Percentiles rank a stretch among this genome's conserved stretches.
These are phyloP conservation scores for Claviceps paspali DNA, from an alignment of 2,329 filamentous ascomycete species.

Conservation along the genomic window DNA sequence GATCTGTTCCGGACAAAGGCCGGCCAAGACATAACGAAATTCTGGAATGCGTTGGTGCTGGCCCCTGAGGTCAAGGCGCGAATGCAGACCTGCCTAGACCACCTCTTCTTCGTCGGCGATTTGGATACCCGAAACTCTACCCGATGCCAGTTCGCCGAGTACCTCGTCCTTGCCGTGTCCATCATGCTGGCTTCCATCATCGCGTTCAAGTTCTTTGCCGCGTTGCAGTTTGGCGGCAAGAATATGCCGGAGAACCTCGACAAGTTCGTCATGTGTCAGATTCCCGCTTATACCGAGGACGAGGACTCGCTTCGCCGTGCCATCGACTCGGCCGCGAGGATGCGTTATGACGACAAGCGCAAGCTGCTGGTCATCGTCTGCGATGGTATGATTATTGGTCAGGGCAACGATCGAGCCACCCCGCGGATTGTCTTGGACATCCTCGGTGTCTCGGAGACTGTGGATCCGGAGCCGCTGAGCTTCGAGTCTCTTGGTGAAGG, in stretches of 20 bases:
- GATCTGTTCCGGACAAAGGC: conserved; percentile 61
- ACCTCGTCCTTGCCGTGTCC: conserved; percentile 77
- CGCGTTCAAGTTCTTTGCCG: conserved; percentile 91
- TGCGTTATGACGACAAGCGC: conserved; percentile 96
- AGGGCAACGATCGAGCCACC: conserved; percentile 91
- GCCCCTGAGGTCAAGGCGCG: conserved; percentile 38
- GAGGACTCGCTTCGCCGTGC: conserved; percentile 94
- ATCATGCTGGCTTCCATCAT: conserved; percentile 69
- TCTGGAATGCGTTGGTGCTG: conserved; percentile 60
- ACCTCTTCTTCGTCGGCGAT: conserved; percentile 86
- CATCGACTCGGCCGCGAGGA: conserved; percentile 87
- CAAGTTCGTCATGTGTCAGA: conserved; percentile 96
- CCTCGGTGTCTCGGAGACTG: conserved; percentile 80
- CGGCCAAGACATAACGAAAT: conserved; percentile 68
- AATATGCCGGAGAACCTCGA: conserved; percentile 90
- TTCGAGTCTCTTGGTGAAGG: conserved; percentile 95
- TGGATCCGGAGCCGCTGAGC: conserved; percentile 89
- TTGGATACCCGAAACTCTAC: conserved; percentile 80
- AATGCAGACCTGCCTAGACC: conserved; percentile 77
- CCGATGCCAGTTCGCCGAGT: conserved; percentile 74
- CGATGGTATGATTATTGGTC: conserved; percentile 98
- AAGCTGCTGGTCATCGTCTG: conserved; percentile 88
- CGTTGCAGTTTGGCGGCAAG: conserved; percentile 83
- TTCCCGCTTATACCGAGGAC: conserved; percentile 95
- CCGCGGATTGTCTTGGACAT: conserved; percentile 95